Conservation (phyloP, 169 alveolate genomes). For the Cystoisospora suis region DNA sequence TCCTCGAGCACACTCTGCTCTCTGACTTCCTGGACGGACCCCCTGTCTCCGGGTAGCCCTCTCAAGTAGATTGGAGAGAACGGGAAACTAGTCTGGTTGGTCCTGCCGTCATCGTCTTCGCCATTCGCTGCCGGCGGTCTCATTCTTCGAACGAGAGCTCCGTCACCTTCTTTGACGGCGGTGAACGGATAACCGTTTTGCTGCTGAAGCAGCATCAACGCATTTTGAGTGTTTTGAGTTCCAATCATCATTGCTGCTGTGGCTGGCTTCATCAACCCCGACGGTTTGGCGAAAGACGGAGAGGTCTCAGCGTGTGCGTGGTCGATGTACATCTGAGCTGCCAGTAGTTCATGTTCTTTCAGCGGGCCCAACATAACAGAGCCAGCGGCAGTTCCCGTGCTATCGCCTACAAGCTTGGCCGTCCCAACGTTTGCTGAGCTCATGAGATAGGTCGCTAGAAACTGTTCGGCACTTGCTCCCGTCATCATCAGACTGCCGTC, state of each 20-base stretch:
- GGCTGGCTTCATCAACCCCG: not conserved
- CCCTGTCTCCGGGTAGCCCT: slow-evolving; percentile 58
- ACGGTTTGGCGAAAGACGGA: slow-evolving; percentile 11
- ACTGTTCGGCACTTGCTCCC: not conserved
- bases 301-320: slow-evolving; percentile 14
- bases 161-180: too few species aligned
- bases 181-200: slow-evolving; percentile 11
- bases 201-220: slow-evolving; percentile 11
- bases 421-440: not conserved
- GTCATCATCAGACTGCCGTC: not conserved
- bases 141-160: too few species aligned
- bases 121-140: not conserved
- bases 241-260: slow-evolving; percentile 12
- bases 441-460: not conserved
- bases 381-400: not conserved
- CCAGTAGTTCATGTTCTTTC: not conserved
- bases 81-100: not conserved
- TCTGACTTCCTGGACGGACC: slow-evolving; percentile 21
- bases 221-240: not conserved
- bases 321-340: slow-evolving; percentile 23
- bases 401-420: not conserved
- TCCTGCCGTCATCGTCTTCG: not conserved
- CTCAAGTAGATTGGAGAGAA: slow-evolving; percentile 44
- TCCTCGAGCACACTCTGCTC: slow-evolving; percentile 14
- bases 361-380: not conserved